Percentiles rank a stretch among this genome's conserved stretches.
These are phyloP conservation scores for Fragaria iinumae DNA, from an alignment of 306 rosid species.

Conservation along the genomic window DNA sequence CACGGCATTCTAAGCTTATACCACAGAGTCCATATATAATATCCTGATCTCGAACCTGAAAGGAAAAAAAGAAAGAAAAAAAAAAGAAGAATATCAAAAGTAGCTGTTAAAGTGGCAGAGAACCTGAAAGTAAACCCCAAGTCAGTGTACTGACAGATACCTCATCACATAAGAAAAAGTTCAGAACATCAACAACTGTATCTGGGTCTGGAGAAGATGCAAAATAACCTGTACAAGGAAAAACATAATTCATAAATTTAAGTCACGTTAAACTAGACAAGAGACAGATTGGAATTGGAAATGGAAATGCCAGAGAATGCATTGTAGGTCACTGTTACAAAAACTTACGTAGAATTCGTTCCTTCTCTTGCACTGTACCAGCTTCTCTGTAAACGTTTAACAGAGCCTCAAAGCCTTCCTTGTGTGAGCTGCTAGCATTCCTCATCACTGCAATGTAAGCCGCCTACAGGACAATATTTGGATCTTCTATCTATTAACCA, in stretches of 20 bases:
- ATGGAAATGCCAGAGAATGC: neutral
- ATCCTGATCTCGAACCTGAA: constrained; percentile 61
- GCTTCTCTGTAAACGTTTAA: constrained; percentile 41
- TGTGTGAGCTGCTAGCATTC: constrained; percentile 37
- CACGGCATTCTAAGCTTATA: constrained; percentile 49
- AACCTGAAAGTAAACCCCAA: constrained; percentile 5
- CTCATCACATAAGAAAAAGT: constrained; percentile 50
- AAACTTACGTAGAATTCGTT: constrained; percentile 42
- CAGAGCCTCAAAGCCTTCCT: constrained; percentile 44
- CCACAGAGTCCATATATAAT: constrained; percentile 36
- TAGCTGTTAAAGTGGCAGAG: constrained; percentile 12
- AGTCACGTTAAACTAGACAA: constrained; percentile 30
- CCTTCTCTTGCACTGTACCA: constrained; percentile 40
- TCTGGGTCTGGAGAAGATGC: constrained; percentile 56
- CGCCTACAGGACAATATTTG: constrained; percentile 38
- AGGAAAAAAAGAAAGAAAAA: neutral
- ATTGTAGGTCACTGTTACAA: neutral
- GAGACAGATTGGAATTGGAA: neutral
- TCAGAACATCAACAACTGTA: constrained; percentile 45
- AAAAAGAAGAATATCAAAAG: neutral
- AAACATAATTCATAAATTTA: constrained; percentile 6
- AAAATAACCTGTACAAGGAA: constrained; percentile 41
- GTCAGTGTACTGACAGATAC: constrained; percentile 17
- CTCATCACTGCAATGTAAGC: constrained; percentile 53
- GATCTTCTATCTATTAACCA: neutral